Base-by-base conservation (phyloP, 257 asterid species). In the Buddleja alternifolia region DNA sequence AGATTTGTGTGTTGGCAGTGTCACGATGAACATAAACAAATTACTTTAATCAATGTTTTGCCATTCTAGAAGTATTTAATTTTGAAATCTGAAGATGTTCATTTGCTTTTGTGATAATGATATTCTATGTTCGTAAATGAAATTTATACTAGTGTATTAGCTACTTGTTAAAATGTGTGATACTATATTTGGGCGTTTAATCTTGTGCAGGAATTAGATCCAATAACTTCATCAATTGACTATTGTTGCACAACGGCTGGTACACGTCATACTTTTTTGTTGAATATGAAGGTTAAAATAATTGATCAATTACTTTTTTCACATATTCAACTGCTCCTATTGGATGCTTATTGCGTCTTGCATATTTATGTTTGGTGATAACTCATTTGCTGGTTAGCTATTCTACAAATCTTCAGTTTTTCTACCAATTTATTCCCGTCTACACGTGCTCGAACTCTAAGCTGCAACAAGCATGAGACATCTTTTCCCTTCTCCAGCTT, bases 161-260 rank as follows among this genome's bases (percentile, higher is more conserved):
- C 47, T 23, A 21, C 3, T 24, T 15, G 57, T 12, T 11, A 47
- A 50, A 21, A 17, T 40, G 50, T 29, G 64, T 46, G 51, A 3
- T 41, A 63, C 48, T 56, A 9, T 73, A 58, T 45, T 64, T 46
- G 51, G 57, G 61, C 34, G 56, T 42, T 63, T n/a, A 63, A 25
- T 72, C 71, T 80, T 82, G 75, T 79, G 70, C 93, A 94, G 97
- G 97, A 87, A 77, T 73, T 80, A 85, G 99, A 94, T 77, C 87
- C 93, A 6, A 56, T 61, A 34, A 85, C 97, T 75, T 91, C 99
- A 24, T 74, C 87, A 6, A 83, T 94, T 63, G 93, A 89, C 54
- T 94, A 94, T 80, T 84, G 72, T 42, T 94, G 96, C 88, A 86
- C 95, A 69, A 91, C 98, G 60, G 97, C 98, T 75, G 99, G 99